Percentiles rank a stretch among this genome's conserved stretches.
These are phyloP conservation scores for Penicillium sp. DNA, from an alignment of 2,329 filamentous ascomycete species.

Conservation along the genomic window DNA sequence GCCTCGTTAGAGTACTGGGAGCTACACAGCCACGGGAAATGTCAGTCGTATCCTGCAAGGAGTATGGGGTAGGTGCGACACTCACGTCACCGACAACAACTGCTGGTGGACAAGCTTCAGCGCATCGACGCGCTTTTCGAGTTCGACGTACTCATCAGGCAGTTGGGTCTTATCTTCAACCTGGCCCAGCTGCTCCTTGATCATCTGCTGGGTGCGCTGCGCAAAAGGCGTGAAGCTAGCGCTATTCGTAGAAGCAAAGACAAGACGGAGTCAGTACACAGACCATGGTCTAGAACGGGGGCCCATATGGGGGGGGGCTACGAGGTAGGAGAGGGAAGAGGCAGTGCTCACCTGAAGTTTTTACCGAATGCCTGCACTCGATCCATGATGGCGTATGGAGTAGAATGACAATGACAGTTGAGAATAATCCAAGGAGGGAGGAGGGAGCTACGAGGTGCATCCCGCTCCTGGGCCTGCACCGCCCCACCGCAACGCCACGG, in stretches of 20 bases:
- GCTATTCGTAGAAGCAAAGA: constrained; percentile 55
- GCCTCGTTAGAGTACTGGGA: constrained; percentile 87
- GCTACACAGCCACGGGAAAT: constrained; percentile 42
- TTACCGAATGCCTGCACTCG: constrained; percentile 67
- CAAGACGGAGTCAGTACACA: constrained; percentile 31
- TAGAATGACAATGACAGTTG: not conserved
- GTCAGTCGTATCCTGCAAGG: not conserved
- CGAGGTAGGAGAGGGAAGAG: constrained; percentile 8
- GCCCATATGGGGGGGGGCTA: constrained; percentile 1
- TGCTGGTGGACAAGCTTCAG: constrained; percentile 96
- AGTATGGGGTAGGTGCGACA: constrained; percentile 24
- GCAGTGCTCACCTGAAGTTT: constrained; percentile 57
- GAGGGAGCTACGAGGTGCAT: constrained; percentile 12
- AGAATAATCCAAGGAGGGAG: constrained; percentile 6
- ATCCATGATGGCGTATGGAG: constrained; percentile 52
- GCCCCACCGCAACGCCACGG: constrained; percentile 29
- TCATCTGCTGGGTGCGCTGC: constrained; percentile 90
- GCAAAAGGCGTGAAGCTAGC: constrained; percentile 88
- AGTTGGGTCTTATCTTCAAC: constrained; percentile 97
- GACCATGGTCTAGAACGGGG: constrained; percentile 13
- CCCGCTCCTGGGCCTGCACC: constrained; percentile 14
- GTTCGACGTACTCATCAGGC: constrained; percentile 93
- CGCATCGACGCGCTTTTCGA: constrained; percentile 97
- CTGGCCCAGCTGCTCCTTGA: constrained; percentile 95
- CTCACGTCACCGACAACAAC: constrained; percentile 92